Evolutionary conservation across 108 stramenopile genomes (phyloP), one percentile per base, ranked within the genome.

Genomic region (Cyclotella cryptica): DNA sequence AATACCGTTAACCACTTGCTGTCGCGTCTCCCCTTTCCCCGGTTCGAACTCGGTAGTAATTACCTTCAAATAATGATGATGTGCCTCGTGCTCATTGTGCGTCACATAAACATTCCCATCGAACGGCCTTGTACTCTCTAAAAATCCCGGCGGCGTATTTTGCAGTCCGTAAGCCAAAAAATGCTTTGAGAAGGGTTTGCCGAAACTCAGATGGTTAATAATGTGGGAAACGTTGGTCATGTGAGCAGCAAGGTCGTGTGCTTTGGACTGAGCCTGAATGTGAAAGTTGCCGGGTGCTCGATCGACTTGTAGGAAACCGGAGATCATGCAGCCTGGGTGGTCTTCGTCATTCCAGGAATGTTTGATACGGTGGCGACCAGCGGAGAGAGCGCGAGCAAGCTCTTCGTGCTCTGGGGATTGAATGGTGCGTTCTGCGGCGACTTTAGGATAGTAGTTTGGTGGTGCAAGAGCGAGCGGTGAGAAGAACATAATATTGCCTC

Each of bases 201-300:
- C 97, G 75, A 98, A 93, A 40, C 86, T 85, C 21, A 98, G 75
- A 42, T 89, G 73, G 69, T 98, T 89, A 24, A 98, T 96, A 40
- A 90, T 78, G 77, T 98, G 98, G 7, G 91, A 91, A 19, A 97
- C 81, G 66, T 98, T 98, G 14, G 98, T 93, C 87, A 95, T 91
- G 73, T 93, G 85, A 7, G 97, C 87, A 46, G 89, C 92, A n/a
- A 99, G 66, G 75, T 97, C 94, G 78, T 98, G 97, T 42, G 86
- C 67, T 27, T 78, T 74, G 14, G 93, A 95, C 67, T 89, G 87
- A 13, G 95, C 95, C 73, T 96, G 93, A 40, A 99, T 92, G 84
- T 98, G 96, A 86, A 99, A 99, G 75, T 99, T 97, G 0, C 97
- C 97, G 14, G 98, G 98, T 10, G 93, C 96, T n/a, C 98, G 94